These are phyloP conservation scores for Immersiporthe knoxdaviesiana DNA, from an alignment of 2,329 filamentous ascomycete genomes.

Conservation along the genomic window DNA sequence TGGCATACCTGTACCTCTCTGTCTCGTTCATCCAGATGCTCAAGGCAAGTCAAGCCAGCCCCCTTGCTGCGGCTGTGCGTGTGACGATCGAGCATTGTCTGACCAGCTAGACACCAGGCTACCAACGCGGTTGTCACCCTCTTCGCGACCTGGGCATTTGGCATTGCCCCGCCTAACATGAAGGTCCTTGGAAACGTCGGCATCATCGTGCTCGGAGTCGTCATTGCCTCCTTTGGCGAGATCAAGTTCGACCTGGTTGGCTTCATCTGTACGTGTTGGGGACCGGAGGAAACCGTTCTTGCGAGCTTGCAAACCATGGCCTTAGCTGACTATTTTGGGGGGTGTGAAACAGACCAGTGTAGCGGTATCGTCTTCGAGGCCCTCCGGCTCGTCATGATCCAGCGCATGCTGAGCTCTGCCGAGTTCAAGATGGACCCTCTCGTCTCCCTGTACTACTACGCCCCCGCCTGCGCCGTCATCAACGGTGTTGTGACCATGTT, in stretches of 20 bases:
- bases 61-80: neutral
- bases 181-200: slow-evolving; percentile 86
- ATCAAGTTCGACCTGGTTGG: slow-evolving; percentile 81
- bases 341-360: slow-evolving; percentile 64
- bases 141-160: slow-evolving; percentile 80
- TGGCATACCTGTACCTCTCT: slow-evolving; percentile 87
- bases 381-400: slow-evolving; percentile 75
- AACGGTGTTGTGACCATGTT: slow-evolving; percentile 71
- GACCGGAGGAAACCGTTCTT: neutral
- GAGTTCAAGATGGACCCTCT: slow-evolving; percentile 87
- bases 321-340: slow-evolving; percentile 3
- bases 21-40: slow-evolving; percentile 97
- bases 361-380: slow-evolving; percentile 77
- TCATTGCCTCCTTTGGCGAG: slow-evolving; percentile 89
- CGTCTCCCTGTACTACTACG: slow-evolving; percentile 85
- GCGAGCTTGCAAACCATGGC: neutral
- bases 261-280: slow-evolving; percentile 56
- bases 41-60: slow-evolving; percentile 67
- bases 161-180: slow-evolving; percentile 76
- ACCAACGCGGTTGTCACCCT: slow-evolving; percentile 89
- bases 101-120: slow-evolving; percentile 57
- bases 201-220: slow-evolving; percentile 85
- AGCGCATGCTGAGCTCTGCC: slow-evolving; percentile 72
- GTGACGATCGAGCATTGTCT: neutral
- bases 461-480: slow-evolving; percentile 76